phyloP scores from a whole-genome alignment of 306 rosid genomes.

The Corylus heterophylla region DNA sequence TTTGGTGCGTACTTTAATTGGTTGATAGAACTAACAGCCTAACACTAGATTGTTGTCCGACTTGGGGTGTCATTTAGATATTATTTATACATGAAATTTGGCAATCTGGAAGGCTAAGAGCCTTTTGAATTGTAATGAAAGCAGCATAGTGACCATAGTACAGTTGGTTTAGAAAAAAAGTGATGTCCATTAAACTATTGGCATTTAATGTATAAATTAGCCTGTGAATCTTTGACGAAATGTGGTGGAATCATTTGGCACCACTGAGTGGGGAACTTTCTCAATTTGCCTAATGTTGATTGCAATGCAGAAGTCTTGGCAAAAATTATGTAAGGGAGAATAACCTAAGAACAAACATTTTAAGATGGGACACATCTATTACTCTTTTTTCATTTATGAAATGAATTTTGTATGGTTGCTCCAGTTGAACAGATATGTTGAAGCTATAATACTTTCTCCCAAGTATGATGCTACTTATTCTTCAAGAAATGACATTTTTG shows the following conservation, averaged over 20 bases:
- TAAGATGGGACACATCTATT: background rate
- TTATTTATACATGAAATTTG: background rate
- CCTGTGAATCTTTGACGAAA: background rate
- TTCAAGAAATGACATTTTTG: background rate
- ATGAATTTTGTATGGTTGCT: background rate
- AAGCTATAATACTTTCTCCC: background rate
- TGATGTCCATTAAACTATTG: conserved; percentile 4
- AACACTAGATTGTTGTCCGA: background rate
- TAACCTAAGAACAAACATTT: background rate
- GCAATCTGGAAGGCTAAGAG: background rate
- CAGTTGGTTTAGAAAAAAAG: conserved; percentile 9
- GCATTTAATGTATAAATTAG: background rate
- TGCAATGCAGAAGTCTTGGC: background rate
- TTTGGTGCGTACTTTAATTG: conserved; percentile 5
- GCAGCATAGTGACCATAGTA: background rate
- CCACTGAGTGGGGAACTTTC: background rate
- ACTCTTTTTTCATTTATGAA: background rate
- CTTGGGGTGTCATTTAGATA: background rate
- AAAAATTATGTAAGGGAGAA: background rate
- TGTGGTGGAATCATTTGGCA: conserved; percentile 13
- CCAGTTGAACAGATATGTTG: background rate
- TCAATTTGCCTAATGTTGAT: conserved; percentile 13
- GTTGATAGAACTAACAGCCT: background rate
- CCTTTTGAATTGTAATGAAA: background rate
- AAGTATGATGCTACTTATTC: background rate